Evolutionary conservation across 768 basidiomycete genomes (phyloP), one percentile per base, ranked within the genome.

Genomic region (Suillus subluteus): DNA sequence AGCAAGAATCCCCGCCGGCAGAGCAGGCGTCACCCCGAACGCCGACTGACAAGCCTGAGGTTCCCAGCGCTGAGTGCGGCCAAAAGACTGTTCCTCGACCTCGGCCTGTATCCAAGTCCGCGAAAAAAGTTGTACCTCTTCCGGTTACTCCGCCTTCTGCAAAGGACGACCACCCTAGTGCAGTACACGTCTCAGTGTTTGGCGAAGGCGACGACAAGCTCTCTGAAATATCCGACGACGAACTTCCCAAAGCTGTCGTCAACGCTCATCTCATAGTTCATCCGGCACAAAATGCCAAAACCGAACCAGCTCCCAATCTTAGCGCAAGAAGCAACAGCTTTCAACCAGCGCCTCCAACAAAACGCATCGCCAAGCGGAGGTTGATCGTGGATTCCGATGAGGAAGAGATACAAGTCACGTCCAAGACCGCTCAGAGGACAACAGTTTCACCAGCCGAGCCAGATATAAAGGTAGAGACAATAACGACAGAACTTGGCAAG

Each of bases 201-300:
- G 72, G 66, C 23, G 66, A 64, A 62, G 43, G 52, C 58, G 72
- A 78, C 32, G 74, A 73, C 30, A 67, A 73, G 52, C 65, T 76
- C 35, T 80, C 79, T 35, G 77, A 81, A 58, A 70, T 80, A 66
- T 80, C 79, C 21, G 74, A 79, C 46, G 70, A 75, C 56, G 73
- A 73, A 62, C 23, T 61, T 12, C 32, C 23, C 37, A 64, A 40
- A 16, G 37, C n/a, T 40, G 37, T 38, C 58, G 16, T 12, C 21
- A 54, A 65, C 21, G 52, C 50, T 46, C 58, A 61, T 11, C 66
- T 66, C 12, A 66, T 50, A 18, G 46, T 56, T 44, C 62, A 63
- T 12, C 48, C 58, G 2, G 61, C 62, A 4, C 43, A 46, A 30
- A 58, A 52, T 55, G 18, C 50, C 38, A 63, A 48, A 44, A 37